These are phyloP conservation scores for Ulmus americana DNA, from an alignment of 331 rosid species.

Conservation along the genomic window DNA sequence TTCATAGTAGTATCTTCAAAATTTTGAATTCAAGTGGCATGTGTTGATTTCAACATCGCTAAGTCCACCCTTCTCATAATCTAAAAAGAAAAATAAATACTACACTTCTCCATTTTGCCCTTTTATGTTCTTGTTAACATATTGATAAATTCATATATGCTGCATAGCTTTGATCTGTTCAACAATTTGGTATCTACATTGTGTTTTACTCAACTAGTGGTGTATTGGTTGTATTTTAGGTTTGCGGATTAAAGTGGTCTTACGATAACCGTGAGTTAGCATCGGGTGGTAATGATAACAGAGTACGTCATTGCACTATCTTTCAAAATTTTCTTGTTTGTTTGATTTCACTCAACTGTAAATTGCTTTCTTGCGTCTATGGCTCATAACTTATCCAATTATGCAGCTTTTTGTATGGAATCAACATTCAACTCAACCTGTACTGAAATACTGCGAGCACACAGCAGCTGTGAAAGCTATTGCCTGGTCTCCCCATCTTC, in stretches of 20 bases:
- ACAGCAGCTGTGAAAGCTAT: slow-evolving; percentile 99
- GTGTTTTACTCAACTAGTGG: slow-evolving; percentile 3
- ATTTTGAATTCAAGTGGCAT: background rate
- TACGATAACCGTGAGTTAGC: slow-evolving; percentile 95
- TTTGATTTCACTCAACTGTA: slow-evolving; percentile 6
- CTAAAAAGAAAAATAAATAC: background rate
- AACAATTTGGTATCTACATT: background rate
- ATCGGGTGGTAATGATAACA: slow-evolving; percentile 96
- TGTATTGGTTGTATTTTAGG: slow-evolving; percentile 44
- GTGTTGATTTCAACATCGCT: background rate
- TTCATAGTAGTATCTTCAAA: background rate
- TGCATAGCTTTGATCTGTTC: no score
- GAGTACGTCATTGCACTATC: slow-evolving; percentile 44
- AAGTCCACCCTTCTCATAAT: no score
- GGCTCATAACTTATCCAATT: slow-evolving; percentile 17
- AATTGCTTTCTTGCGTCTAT: slow-evolving; percentile 13
- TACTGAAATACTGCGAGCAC: slow-evolving; percentile 86
- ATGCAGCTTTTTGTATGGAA: slow-evolving; percentile 91
- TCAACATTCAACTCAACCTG: slow-evolving; percentile 95
- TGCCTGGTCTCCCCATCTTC: slow-evolving; percentile 99
- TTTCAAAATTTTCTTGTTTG: background rate
- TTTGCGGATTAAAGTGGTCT: slow-evolving; percentile 96
- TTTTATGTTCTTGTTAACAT: background rate
- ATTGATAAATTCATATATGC: background rate
- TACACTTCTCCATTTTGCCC: slow-evolving; percentile 9